A percentile compares a stretch with the other conserved stretches of the same genome.
These are phyloP conservation scores for Cladosporium cucumerinum DNA, from an alignment of 2,329 filamentous ascomycete genomes.

Conservation along the genomic window DNA sequence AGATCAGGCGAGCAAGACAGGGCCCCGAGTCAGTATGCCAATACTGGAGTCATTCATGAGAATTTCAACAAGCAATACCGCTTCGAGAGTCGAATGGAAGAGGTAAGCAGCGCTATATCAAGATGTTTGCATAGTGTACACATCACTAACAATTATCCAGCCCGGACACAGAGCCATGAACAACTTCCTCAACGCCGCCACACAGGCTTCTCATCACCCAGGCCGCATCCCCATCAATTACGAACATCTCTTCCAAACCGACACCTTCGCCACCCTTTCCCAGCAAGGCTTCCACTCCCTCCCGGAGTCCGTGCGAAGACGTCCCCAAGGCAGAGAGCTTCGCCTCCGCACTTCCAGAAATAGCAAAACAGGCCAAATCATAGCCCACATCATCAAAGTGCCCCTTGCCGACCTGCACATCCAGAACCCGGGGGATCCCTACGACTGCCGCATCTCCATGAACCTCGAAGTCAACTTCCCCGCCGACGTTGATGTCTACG, in stretches of 20 bases:
- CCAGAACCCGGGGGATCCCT: constrained; percentile 68
- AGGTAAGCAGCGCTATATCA: constrained; percentile 55
- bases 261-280: constrained; percentile 78
- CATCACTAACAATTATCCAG: constrained; percentile 41
- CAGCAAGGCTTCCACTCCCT: constrained; percentile 57
- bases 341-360: constrained; percentile 62
- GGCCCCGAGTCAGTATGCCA: constrained; percentile 63
- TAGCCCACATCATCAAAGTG: constrained; percentile 86
- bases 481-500: constrained; percentile 52
- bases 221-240: constrained; percentile 68
- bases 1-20: constrained; percentile 68
- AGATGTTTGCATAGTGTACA: neutral
- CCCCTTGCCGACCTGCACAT: constrained; percentile 87
- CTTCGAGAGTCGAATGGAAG: constrained; percentile 88
- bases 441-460: constrained; percentile 91
- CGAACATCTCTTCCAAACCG: constrained; percentile 75
- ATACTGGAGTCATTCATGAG: constrained; percentile 67
- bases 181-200: constrained; percentile 71
- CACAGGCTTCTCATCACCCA: constrained; percentile 36
- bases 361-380: constrained; percentile 61
- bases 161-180: constrained; percentile 80
- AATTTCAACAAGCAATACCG: constrained; percentile 51
- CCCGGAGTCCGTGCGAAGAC: constrained; percentile 42
- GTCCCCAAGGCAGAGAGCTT: constrained; percentile 51
- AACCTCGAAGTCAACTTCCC: constrained; percentile 80